A percentile compares a stretch with the other conserved stretches of the same genome.
Evolutionary conservation across 768 basidiomycete genomes (phyloP).

Genomic region (Rhodotorula diobovata): DNA sequence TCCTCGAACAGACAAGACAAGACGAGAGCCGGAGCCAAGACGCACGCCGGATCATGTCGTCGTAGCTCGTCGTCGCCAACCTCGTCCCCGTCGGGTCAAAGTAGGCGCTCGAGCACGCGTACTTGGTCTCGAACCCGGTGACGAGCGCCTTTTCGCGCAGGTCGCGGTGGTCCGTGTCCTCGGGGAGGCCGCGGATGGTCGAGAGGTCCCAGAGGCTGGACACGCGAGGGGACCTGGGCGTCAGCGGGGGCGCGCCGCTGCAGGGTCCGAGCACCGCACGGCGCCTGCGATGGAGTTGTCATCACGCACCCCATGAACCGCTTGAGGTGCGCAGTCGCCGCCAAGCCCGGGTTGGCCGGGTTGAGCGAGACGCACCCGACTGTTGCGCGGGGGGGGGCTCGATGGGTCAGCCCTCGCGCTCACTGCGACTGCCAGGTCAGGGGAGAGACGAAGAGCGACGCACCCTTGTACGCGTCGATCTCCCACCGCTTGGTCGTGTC

Average conservation of each 20-base stretch:
- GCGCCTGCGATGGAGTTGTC: too few relatives aligned
- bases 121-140: conserved; percentile 36
- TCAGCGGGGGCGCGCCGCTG: too few relatives aligned
- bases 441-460: not conserved
- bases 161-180: not conserved
- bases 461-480: conserved; percentile 31
- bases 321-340: conserved; percentile 41
- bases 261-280: too few relatives aligned
- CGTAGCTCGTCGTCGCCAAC: conserved; percentile 50
- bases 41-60: conserved; percentile 47
- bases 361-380: conserved; percentile 38
- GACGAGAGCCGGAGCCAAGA: not conserved
- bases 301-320: conserved; percentile 23
- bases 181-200: conserved; percentile 17
- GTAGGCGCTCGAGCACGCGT: conserved; percentile 43
- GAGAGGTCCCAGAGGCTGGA: conserved; percentile 38
- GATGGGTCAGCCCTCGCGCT: not conserved
- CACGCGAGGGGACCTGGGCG: too few relatives aligned
- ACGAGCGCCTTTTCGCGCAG: conserved; percentile 36
- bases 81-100: conserved; percentile 50
- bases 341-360: conserved; percentile 33
- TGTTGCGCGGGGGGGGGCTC: not conserved
- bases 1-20: too few relatives aligned
- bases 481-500: conserved; percentile 38
- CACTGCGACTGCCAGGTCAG: too few relatives aligned